A percentile compares a stretch with the other conserved stretches of the same genome.
Evolutionary conservation across 139 green algal species (phyloP).

Genomic region (Chlorella sp.): DNA sequence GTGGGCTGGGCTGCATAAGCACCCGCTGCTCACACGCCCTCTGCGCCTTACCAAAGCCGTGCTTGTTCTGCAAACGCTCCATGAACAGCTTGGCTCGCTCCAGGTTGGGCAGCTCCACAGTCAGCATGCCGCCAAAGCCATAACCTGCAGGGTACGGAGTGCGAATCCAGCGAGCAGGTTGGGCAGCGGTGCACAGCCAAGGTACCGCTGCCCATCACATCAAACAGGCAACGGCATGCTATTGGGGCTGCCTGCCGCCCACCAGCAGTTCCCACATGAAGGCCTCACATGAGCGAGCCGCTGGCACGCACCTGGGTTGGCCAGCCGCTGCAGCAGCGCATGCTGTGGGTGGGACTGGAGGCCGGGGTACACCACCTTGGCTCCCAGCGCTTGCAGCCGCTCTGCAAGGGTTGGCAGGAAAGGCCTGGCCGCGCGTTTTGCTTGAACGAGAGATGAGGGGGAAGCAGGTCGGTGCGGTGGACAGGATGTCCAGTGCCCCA

Average conservation of each 20-base stretch:
- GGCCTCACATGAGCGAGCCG: too few species aligned
- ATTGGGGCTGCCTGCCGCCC: too few species aligned
- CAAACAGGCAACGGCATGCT: too few species aligned
- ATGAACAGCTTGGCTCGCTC: conserved; percentile 64
- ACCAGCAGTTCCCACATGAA: too few species aligned
- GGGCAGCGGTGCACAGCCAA: too few species aligned
- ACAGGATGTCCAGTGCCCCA: too few species aligned
- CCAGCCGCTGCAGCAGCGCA: conserved; percentile 50
- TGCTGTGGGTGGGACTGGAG: conserved; percentile 70
- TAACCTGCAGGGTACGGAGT: conserved; percentile 54
- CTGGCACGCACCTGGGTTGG: conserved; percentile 51
- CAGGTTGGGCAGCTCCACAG: conserved; percentile 63
- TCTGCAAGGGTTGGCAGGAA: too few species aligned
- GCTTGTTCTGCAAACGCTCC: conserved; percentile 80
- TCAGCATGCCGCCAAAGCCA: conserved; percentile 74
- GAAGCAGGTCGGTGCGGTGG: too few species aligned
- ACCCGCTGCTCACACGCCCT: too few species aligned
- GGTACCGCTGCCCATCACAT: background rate
- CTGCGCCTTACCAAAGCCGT: conserved; percentile 64
- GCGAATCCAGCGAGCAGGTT: background rate
- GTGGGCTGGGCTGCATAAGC: too few species aligned
- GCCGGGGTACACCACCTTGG: conserved; percentile 73
- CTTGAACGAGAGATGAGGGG: too few species aligned
- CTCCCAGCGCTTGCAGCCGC: conserved; percentile 55
- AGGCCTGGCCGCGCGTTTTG: too few species aligned